A percentile compares a stretch with the other conserved stretches of the same genome.
These are phyloP conservation scores for Chrysopogon serrulatus DNA, from an alignment of 176 grass and related monocot genomes.

Conservation along the genomic window DNA sequence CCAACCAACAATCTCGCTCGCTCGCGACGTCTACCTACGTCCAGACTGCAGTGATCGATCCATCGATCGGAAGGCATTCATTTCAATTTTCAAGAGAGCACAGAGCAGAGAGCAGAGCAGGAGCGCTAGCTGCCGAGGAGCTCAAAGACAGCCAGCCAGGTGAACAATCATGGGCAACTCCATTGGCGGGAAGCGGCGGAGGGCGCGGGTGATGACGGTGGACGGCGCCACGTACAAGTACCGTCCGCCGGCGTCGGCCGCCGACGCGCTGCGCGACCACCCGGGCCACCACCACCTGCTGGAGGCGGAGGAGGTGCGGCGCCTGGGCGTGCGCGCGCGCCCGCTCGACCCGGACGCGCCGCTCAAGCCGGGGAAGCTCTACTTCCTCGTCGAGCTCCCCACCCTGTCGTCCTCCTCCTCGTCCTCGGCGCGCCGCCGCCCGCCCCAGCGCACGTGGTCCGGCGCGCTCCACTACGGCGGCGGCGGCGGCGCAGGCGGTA, in stretches of 20 bases:
- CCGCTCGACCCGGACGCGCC: constrained; percentile 54
- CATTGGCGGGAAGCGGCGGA: constrained; percentile 50
- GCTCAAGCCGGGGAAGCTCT: constrained; percentile 69
- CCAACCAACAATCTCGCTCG: too few species aligned
- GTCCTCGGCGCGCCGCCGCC: background rate
- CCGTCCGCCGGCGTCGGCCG: constrained; percentile 33
- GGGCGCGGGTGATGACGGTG: constrained; percentile 75
- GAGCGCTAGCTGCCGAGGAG: background rate
- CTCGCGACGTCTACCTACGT: too few species aligned
- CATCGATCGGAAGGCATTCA: too few species aligned
- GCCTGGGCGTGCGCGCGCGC: constrained; percentile 48
- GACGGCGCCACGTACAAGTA: constrained; percentile 64
- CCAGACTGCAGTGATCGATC: too few species aligned
- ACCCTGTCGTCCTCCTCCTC: background rate
- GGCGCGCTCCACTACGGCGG: constrained; percentile 37
- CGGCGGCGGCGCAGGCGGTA: background rate
- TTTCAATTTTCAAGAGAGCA: too few species aligned
- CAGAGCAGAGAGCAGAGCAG: background rate
- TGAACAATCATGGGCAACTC: constrained; percentile 63
- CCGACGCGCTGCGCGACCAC: constrained; percentile 45
- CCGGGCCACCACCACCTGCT: constrained; percentile 57
- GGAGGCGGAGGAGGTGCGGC: constrained; percentile 68
- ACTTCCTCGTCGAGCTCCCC: constrained; percentile 74
- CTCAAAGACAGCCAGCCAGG: background rate
- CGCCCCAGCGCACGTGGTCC: constrained; percentile 54